A percentile compares a stretch with the other conserved stretches of the same genome.
Conservation (phyloP, 495 filamentous ascomycete species). For the Talaromyces adpressus region DNA sequence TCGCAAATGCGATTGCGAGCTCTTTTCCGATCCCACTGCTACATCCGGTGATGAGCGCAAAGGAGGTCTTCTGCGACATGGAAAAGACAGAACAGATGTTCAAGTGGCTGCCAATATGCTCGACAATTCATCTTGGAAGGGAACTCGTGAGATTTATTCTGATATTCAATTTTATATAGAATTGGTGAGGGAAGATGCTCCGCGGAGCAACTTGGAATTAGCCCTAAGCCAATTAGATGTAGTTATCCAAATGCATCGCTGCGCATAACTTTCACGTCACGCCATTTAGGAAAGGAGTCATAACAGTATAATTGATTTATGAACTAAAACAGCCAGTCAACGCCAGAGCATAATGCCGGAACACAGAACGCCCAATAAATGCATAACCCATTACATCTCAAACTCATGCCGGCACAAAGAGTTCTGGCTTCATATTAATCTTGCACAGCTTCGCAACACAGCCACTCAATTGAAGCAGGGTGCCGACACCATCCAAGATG, state of each 20-base stretch:
- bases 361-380: conserved; percentile 6
- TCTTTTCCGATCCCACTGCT: conserved; percentile 16
- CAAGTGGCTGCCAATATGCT: too few relatives aligned
- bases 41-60: conserved; percentile 15
- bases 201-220: too few relatives aligned
- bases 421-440: conserved; percentile 88
- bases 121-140: too few relatives aligned
- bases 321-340: not conserved
- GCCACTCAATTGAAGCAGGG: conserved; percentile 84
- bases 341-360: not conserved
- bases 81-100: too few relatives aligned
- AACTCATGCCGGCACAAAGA: conserved; percentile 52
- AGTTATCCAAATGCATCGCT: too few relatives aligned
- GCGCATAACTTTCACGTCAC: too few relatives aligned
- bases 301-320: not conserved
- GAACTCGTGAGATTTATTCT: too few relatives aligned
- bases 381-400: not conserved
- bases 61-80: conserved; percentile 1
- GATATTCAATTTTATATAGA: too few relatives aligned
- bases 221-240: too few relatives aligned
- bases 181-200: too few relatives aligned
- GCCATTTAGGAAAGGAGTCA: not conserved
- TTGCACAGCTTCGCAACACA: conserved; percentile 84
- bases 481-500: conserved; percentile 93
- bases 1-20: conserved; percentile 14